These are phyloP conservation scores for Euphrasia confusa DNA, from an alignment of 257 asterid genomes.

Conservation along the genomic window DNA sequence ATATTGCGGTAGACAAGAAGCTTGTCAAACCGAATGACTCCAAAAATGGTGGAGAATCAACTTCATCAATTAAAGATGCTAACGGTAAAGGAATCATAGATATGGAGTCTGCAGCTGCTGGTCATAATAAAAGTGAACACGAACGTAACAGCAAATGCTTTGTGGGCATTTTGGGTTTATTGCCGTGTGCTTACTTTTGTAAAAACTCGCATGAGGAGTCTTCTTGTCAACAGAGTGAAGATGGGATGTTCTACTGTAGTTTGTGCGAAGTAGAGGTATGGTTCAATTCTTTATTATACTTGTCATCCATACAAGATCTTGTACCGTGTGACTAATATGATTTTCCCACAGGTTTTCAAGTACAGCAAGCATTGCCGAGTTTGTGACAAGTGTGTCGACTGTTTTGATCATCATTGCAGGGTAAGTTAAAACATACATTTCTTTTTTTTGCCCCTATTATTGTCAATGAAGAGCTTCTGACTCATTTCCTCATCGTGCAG, in stretches of 20 bases:
- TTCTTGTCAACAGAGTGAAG: constrained; percentile 78
- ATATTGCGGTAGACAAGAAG: constrained; percentile 42
- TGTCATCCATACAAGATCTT: too few relatives aligned
- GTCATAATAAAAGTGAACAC: constrained; percentile 28
- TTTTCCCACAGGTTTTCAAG: constrained; percentile 65
- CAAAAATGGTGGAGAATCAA: constrained; percentile 62
- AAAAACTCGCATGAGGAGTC: constrained; percentile 47
- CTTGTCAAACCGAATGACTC: constrained; percentile 34
- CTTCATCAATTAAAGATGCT: background rate
- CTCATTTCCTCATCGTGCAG: constrained; percentile 39
- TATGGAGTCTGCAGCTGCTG: constrained; percentile 34
- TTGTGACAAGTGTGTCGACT: constrained; percentile 93
- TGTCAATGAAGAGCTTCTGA: constrained; percentile 16
- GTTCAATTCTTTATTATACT: too few relatives aligned
- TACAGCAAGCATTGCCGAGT: constrained; percentile 99
- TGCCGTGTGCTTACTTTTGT: constrained; percentile 68
- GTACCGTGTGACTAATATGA: background rate
- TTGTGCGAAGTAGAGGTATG: constrained; percentile 97
- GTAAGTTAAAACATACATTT: constrained; percentile 32
- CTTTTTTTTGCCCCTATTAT: background rate
- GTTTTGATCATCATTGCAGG: constrained; percentile 98
- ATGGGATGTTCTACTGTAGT: constrained; percentile 98
- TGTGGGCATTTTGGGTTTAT: constrained; percentile 39
- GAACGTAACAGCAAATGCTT: constrained; percentile 34
- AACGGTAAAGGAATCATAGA: background rate